These are phyloP conservation scores for Capillidium rhysosporum DNA, from an alignment of 371 early-diverging fungal species.

Conservation along the genomic window DNA sequence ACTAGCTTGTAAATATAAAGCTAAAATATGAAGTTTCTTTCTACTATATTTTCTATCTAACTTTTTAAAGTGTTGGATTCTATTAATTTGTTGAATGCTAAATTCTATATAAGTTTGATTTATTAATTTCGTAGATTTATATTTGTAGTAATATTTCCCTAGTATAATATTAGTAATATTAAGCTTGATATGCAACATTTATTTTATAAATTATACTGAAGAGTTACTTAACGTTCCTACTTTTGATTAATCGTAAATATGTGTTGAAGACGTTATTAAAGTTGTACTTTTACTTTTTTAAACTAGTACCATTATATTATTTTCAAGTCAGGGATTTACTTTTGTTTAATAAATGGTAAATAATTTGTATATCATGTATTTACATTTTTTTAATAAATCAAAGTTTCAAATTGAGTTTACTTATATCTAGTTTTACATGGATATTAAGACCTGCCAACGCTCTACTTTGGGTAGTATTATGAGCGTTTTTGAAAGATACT, in stretches of 20 bases:
- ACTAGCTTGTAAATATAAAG: conserved; percentile 82
- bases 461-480: conserved; percentile 58
- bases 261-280: too few relatives aligned
- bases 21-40: conserved; percentile 42
- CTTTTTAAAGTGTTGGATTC: conserved; percentile 10
- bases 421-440: conserved; percentile 51
- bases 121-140: too few relatives aligned
- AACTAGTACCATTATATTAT: conserved; percentile 46
- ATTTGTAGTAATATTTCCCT: background rate
- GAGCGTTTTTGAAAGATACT: conserved; percentile 16
- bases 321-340: conserved; percentile 29
- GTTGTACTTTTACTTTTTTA: too few relatives aligned
- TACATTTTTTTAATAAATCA: conserved; percentile 7
- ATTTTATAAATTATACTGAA: conserved; percentile 5
- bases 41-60: conserved; percentile 57
- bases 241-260: conserved; percentile 35
- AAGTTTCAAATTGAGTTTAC: conserved; percentile 23
- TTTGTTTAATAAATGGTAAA: conserved; percentile 1
- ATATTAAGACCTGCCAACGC: conserved; percentile 71
- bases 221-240: conserved; percentile 48
- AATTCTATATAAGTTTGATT: background rate
- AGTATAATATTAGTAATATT: conserved; percentile 28
- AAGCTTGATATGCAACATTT: conserved; percentile 23
- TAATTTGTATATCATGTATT: background rate
- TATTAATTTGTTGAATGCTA: conserved; percentile 24